phyloP scores from a whole-genome alignment of 257 asterid genomes.

The Rauvolfia tetraphylla region DNA sequence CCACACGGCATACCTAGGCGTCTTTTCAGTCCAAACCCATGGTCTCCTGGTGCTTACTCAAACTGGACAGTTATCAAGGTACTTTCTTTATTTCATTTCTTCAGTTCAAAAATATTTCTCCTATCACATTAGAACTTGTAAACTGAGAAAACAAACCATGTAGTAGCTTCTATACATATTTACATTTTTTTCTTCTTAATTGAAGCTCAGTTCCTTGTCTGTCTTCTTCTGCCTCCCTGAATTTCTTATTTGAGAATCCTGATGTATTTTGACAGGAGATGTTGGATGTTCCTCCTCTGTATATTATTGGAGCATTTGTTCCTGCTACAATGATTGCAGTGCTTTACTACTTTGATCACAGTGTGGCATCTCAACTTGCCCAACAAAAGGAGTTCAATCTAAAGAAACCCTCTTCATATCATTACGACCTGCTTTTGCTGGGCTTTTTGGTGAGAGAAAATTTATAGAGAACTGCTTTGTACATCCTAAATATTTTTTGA shows the following conservation, averaged over 20 bases:
- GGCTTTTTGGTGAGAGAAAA: constrained; percentile 72
- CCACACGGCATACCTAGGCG: constrained; percentile 88
- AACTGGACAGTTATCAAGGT: constrained; percentile 98
- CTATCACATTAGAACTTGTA: neutral
- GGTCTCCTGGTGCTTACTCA: constrained; percentile 95
- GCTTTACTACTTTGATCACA: constrained; percentile 96
- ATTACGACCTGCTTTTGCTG: constrained; percentile 91
- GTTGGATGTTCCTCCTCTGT: constrained; percentile 76
- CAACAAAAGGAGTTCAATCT: constrained; percentile 92
- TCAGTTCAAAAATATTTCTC: neutral
- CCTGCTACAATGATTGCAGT: constrained; percentile 99
- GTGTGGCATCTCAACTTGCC: constrained; percentile 97
- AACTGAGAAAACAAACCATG: neutral
- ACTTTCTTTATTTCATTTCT: constrained; percentile 11
- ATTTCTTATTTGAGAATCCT: constrained; percentile 5
- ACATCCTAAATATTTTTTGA: neutral
- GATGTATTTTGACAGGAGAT: constrained; percentile 57
- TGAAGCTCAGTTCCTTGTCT: neutral
- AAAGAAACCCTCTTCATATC: constrained; percentile 89
- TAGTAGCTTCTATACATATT: neutral
- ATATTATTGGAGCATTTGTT: constrained; percentile 84
- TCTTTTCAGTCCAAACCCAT: constrained; percentile 95
- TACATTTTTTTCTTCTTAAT: neutral
- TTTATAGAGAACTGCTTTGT: neutral
- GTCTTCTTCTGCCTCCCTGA: neutral